phyloP scores from a whole-genome alignment of 306 rosid species.

The Prunus armeniaca region DNA sequence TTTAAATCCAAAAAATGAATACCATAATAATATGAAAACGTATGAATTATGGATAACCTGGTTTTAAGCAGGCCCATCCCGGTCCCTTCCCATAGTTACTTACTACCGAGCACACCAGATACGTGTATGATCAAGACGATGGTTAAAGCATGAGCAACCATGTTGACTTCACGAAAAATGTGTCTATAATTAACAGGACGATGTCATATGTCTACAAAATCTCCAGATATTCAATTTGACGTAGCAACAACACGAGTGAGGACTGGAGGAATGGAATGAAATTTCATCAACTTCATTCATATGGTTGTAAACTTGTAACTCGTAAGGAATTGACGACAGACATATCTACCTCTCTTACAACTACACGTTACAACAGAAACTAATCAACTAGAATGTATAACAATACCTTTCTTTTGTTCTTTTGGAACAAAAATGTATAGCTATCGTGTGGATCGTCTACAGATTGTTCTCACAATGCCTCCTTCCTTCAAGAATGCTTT shows the following conservation, averaged over 20 bases:
- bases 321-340: background rate
- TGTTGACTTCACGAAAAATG: too few relatives aligned
- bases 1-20: background rate
- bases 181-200: background rate
- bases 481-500: background rate
- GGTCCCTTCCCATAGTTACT: too few relatives aligned
- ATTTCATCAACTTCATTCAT: background rate
- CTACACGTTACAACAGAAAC: background rate
- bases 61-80: too few relatives aligned
- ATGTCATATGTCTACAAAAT: background rate
- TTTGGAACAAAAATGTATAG: background rate
- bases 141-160: too few relatives aligned
- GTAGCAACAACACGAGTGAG: background rate
- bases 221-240: background rate
- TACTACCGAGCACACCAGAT: too few relatives aligned
- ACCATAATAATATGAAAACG: background rate
- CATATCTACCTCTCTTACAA: background rate
- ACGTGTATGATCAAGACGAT: too few relatives aligned
- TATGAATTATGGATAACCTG: too few relatives aligned
- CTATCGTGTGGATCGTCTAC: background rate
- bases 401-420: background rate
- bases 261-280: background rate
- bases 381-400: background rate
- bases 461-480: conserved; percentile 1
- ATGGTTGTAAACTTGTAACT: background rate